Base-by-base conservation (phyloP, 2,329 filamentous ascomycete species). In the Aspergillus sergii region DNA sequence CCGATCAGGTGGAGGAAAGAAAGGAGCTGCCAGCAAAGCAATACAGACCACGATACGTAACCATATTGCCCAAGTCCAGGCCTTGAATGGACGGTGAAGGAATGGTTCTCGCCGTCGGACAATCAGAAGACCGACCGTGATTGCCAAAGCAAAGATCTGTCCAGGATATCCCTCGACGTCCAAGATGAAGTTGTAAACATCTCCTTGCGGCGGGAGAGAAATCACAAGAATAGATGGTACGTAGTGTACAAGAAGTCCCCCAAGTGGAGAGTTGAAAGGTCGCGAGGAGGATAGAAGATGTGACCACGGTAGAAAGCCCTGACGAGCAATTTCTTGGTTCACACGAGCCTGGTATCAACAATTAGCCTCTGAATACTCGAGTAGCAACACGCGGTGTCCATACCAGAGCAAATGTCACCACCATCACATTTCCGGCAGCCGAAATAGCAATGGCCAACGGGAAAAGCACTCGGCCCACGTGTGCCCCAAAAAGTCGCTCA, bases 131-230 rank as follows among this genome's bases (percentile, higher is more conserved):
- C 89, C 89, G 9, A 83, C 67, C 0, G 85, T 85, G 0, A 87
- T 78, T 0, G 86, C 85, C 1, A 91, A 72, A 0, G 82, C 82
- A 60, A 89, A 84, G 16, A 91, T 79, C 62, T 90, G 86, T 0
- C 82, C 86, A 0, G 89, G 85, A 67, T 91, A 92, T 0, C 87
- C 88, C 69, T 92, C 89, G 0, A 92, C 86, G 54, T 92, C 89
- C 0, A 91, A 78, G 32, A 92, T 91, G 69, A 93, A 91, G 11
- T 86, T 88, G 75, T 92, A 93, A 0, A 90, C 87, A 54, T 89
- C 85, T 3, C 82, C 81, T 0, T 88, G 87, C 0, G 89, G 88
- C 0, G 89, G 89, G 0, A 91, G 79, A 0, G 82, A 76, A 57
- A 92, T 91, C 3, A 91, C 88, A 1, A 92, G 77, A 0, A 90